Evolutionary conservation across 1,284 basidiomycete genomes (phyloP).

Genomic region (Inonotus obliquus): DNA sequence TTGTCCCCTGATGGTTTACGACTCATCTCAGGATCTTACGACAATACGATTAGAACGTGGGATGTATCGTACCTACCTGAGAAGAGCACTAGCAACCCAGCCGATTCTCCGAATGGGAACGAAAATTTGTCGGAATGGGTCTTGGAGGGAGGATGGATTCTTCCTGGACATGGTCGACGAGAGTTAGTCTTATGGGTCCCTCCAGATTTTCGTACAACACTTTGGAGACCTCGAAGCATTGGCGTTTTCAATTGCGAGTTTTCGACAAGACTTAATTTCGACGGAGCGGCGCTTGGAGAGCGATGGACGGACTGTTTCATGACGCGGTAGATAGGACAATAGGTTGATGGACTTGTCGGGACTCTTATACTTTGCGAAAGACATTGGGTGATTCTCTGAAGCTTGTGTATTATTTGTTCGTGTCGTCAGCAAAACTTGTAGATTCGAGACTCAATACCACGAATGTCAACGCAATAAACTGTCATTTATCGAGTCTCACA

Average conservation of each 20-base stretch:
- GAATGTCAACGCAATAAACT: too few relatives aligned
- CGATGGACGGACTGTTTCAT: background rate
- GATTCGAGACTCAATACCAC: too few relatives aligned
- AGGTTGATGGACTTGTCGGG: background rate
- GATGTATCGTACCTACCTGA: background rate
- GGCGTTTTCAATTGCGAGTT: background rate
- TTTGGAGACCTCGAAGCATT: background rate
- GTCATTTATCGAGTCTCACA: too few relatives aligned
- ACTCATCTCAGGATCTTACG: background rate
- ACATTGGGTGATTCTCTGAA: too few relatives aligned
- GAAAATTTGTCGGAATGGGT: background rate
- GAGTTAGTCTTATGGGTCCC: slow-evolving; percentile 3
- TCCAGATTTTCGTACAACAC: background rate
- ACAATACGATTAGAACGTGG: slow-evolving; percentile 5
- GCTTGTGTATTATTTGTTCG: too few relatives aligned
- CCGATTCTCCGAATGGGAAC: background rate
- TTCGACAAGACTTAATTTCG: background rate
- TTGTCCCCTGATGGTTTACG: slow-evolving; percentile 1
- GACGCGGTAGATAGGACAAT: background rate
- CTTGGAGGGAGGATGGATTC: background rate
- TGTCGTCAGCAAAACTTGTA: too few relatives aligned
- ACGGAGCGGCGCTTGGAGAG: background rate
- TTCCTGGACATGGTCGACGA: background rate
- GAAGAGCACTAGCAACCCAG: background rate
- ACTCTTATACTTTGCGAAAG: too few relatives aligned